Evolutionary conservation across 805 yeast species (phyloP), one percentile per base, ranked within the genome.

Genomic region (Ascoidea tarda): DNA sequence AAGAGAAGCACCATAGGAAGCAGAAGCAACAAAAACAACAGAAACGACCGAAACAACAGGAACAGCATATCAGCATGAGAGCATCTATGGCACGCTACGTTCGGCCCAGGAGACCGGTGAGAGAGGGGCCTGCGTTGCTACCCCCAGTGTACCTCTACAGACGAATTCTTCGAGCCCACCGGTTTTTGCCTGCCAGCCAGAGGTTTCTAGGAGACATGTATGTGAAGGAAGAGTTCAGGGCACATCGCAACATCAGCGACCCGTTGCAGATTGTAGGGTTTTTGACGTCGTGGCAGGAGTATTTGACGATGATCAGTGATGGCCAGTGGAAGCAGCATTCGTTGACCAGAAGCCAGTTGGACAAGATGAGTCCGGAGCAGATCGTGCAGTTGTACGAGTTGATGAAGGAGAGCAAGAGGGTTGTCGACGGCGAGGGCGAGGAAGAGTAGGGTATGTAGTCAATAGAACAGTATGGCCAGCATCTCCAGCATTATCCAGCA

Each of bases 211-310:
- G 99, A 4, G 96, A 93, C 66, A 75, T 79, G 58, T 93, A 93
- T 64, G 96, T 91, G 51, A 85, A 81, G 63, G 78, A 82, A 44
- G 99, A 93, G 69, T 93, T 93, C 71, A 80, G 81, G 60, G 83
- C 90, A 5, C 99, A 93, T 68, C 77, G 81, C 55, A 67, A 71
- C 49, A 76, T 84, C 5, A 96, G 88, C 58, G 89, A 93, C 65
- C 98, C 99, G 3, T 73, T 88, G 31, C 95, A 91, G 62, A 88
- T 93, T 42, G 89, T 93, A 8, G 99, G 97, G 8, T 93, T 93
- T 60, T 72, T 93, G 56, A 80, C 95, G 1, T 83, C 87, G 55
- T 93, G 99, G 99, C 99, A 93, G 66, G 91, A 84, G 56, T 86
- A 86, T 60, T 71, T 85, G 55, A 69, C 73, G 10, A 69, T 71